Evolutionary conservation across 441 rosid species (phyloP), one percentile per base, ranked within the genome.

Genomic region (Pelargonium exstipulatum): DNA sequence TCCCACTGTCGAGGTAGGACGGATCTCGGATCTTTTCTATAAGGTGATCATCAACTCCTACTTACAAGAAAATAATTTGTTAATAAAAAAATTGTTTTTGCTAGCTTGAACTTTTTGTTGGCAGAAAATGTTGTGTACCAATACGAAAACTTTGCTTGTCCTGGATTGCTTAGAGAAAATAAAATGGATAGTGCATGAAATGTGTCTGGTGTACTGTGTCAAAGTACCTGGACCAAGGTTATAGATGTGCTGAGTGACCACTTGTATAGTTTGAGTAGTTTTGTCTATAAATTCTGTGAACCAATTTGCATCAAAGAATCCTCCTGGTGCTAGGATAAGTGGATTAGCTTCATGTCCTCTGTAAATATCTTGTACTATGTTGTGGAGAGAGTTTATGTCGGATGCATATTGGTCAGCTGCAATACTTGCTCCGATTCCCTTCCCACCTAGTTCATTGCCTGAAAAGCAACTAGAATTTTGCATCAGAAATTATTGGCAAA

Each of bases 391-490:
- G 58, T 80, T 79, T 26, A 90, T 86, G 71, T 95, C 97, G 2
- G 68, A 69, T 69, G 90, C 93, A 71, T 95, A 95, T 78, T 89
- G 97, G 53, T 74, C 74, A 48, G 89, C 98, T 55, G 90, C 61
- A 71, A 92, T 79, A 71, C 84, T 83, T 16, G 93, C 74, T 73
- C 98, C 98, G 35, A 89, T 83, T 68, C 99, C 98, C 43, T 57
- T 72, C 70, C 97, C 96, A 70, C 93, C 69, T 77, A 95, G 74
- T 79, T 95, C 99, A 78, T 92, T 92, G 40, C 98, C 99, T 95
- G 77, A 53, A 2, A 71, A 73, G 64, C 29, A 45, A 29, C 61
- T 37, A 53, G 1, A 51, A 14, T 51, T n/a, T 51, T 14, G 58
- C 13, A 8, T 2, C 20, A 53, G 57, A 22, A 42, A 4, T 6